Conservation (phyloP, 805 yeast species). For the Yarrowia phangngaensis region DNA sequence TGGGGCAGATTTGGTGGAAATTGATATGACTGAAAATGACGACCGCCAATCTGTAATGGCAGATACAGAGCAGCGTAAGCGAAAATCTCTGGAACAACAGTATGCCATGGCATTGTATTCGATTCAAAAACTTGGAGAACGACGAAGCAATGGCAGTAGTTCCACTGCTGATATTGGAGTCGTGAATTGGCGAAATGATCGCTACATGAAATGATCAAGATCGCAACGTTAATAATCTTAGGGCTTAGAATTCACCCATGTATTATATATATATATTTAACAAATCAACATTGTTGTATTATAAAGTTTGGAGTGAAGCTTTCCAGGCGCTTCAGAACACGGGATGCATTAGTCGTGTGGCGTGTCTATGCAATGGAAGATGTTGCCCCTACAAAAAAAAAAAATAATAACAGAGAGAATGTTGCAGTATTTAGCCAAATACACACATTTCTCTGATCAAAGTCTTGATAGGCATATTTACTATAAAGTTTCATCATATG, state of each 20-base stretch:
- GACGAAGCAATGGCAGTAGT: slow-evolving; percentile 17
- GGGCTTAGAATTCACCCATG: slow-evolving; percentile 1
- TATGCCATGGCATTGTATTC: slow-evolving; percentile 23
- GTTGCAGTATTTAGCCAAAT: no score
- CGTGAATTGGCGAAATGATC: slow-evolving; percentile 25
- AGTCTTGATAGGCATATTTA: background rate
- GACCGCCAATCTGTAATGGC: slow-evolving; percentile 3
- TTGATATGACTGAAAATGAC: background rate
- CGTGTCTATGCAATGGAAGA: no score
- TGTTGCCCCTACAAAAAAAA: no score
- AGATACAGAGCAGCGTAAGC: slow-evolving; percentile 10
- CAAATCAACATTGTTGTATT: background rate
- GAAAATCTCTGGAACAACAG: slow-evolving; percentile 20
- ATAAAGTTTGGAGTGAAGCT: no score
- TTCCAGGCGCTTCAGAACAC: no score
- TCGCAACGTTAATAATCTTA: no score
- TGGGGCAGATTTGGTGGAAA: slow-evolving; percentile 16
- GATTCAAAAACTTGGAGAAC: slow-evolving; percentile 21
- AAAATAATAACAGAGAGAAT: no score
- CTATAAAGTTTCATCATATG: no score
- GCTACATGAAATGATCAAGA: slow-evolving; percentile 13
- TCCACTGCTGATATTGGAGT: slow-evolving; percentile 20
- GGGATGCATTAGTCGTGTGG: no score
- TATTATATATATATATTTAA: slow-evolving; percentile 18
- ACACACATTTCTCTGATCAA: background rate